Evolutionary conservation across 345 rosid species (phyloP).

Genomic region (Combretum micranthum): DNA sequence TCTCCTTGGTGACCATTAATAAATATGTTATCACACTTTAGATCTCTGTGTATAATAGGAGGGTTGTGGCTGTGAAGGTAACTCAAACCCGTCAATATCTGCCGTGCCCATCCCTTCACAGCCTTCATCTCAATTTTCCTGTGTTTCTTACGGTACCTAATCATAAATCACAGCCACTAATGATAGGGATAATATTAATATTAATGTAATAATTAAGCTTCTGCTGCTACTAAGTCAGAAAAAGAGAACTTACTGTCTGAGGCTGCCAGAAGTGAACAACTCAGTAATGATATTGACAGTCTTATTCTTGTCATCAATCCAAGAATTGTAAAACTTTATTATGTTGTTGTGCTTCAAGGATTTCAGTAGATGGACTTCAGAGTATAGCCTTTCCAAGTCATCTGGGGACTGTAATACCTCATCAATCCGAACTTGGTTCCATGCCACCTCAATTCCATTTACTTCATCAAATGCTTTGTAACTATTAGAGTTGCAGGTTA

Average conservation of each 20-base stretch:
- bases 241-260: slow-evolving; percentile 69
- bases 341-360: slow-evolving; percentile 77
- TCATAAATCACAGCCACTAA: slow-evolving; percentile 22
- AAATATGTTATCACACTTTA: slow-evolving; percentile 92
- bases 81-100: slow-evolving; percentile 68
- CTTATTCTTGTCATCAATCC: slow-evolving; percentile 92
- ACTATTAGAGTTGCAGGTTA: slow-evolving; percentile 31
- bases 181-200: slow-evolving; percentile 17
- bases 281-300: slow-evolving; percentile 91
- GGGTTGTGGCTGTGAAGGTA: slow-evolving; percentile 81
- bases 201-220: slow-evolving; percentile 8
- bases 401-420: slow-evolving; percentile 85
- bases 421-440: slow-evolving; percentile 89
- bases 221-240: slow-evolving; percentile 5
- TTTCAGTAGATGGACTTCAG: slow-evolving; percentile 87
- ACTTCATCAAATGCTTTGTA: slow-evolving; percentile 94
- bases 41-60: slow-evolving; percentile 85
- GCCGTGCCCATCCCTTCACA: slow-evolving; percentile 87
- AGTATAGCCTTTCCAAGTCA: slow-evolving; percentile 77
- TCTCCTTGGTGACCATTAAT: slow-evolving; percentile 94
- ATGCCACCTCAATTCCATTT: slow-evolving; percentile 97
- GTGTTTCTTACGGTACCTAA: slow-evolving; percentile 88
- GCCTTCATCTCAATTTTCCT: slow-evolving; percentile 78
- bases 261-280: slow-evolving; percentile 89
- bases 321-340: slow-evolving; percentile 70